Evolutionary conservation across 1,284 basidiomycete species (phyloP).

Genomic region (Dichomitus squalens): DNA sequence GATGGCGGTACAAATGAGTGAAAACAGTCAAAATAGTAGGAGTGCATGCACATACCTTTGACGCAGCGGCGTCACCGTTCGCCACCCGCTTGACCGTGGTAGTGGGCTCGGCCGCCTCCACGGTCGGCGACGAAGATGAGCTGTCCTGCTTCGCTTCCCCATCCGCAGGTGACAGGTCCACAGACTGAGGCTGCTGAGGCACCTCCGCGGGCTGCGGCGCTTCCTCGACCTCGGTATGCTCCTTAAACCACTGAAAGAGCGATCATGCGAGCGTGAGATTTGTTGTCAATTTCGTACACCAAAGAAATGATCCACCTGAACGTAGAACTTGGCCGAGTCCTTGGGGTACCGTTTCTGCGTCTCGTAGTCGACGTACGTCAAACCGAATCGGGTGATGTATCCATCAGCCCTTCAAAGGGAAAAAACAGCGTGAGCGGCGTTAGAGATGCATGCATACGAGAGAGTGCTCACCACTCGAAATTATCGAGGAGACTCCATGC

Average conservation of each 20-base stretch:
- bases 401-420: conserved; percentile 58
- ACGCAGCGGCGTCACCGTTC: conserved; percentile 16
- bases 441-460: not conserved
- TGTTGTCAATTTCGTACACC: not conserved
- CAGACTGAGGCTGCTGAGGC: not conserved
- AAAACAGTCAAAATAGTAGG: no score
- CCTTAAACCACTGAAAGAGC: conserved; percentile 33
- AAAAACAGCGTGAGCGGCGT: not conserved
- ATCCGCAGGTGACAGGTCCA: not conserved
- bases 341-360: conserved; percentile 74
- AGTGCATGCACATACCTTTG: conserved; percentile 8
- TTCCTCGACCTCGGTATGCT: conserved; percentile 26
- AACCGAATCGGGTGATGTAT: conserved; percentile 63
- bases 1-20: not conserved
- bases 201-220: conserved; percentile 2
- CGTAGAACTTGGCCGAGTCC: conserved; percentile 61
- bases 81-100: conserved; percentile 11
- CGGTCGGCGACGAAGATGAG: conserved; percentile 14
- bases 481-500: conserved; percentile 76
- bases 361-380: conserved; percentile 70
- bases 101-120: conserved; percentile 11
- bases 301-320: conserved; percentile 33
- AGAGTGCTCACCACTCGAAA: conserved; percentile 61
- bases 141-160: conserved; percentile 10
- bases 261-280: not conserved